Evolutionary conservation across 2,329 filamentous ascomycete species (phyloP), one percentile per base, ranked within the genome.

Genomic region (Penicillium sclerotiorum): DNA sequence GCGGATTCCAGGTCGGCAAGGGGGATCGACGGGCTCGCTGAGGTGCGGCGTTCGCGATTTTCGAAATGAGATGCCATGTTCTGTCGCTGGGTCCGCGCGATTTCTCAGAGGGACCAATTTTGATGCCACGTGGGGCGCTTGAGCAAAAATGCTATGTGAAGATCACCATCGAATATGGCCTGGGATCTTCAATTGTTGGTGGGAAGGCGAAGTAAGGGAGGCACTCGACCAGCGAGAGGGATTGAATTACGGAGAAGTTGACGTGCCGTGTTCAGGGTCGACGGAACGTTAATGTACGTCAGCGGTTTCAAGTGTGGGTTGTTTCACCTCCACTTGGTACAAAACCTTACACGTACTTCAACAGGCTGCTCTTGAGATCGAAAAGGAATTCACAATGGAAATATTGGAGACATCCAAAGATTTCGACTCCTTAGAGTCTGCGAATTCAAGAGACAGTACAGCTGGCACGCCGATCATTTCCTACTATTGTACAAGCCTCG

Each of bases 1-100:
- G 48, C 58, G 3, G 55, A 59, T 51, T 70, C 67, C 8, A 70
- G 55, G 44, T 68, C 65, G 38, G 57, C 52, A 13, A 68, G 47
- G 8, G 67, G 65, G 13, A 68, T 58, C 36, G 64, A 58, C 28
- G 59, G 51, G 15, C 61, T 58, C 33, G 58, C 59, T n/a, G 63
- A 55, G 40, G 53, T 52, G 11, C 52, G 54, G 27, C 50, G 23
- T 39, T 56, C 51, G 30, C 35, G 44, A 23, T 28, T 28, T 37
- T 46, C 44, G 13, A 30, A 25, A 23, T 42, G 32, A 40, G 48
- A 50, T 50, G 53, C 20, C 58, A 59, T 60, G 33, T 7, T 36
- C 9, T 18, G 33, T 18, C 20, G 15, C 36, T 43, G 18, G 27
- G 18, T 12, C 6, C 13, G 27, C 40, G 18, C 27, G 13, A 33